Evolutionary conservation across 2,329 filamentous ascomycete genomes (phyloP), one percentile per base, ranked within the genome.

Genomic region (Xylariaceae sp.): DNA sequence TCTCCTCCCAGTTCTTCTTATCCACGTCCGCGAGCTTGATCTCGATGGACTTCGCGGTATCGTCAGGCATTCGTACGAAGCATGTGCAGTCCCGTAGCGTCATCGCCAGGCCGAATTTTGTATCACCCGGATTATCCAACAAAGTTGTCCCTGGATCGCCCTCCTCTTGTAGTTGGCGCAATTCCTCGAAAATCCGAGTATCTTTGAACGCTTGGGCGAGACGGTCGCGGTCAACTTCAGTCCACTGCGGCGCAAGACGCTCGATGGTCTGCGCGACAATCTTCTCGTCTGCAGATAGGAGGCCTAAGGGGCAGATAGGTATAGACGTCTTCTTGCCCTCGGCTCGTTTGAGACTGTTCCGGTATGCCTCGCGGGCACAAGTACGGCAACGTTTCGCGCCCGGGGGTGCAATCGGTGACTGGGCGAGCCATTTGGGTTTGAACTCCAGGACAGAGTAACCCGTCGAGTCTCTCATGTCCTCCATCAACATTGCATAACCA

Each of bases 351-450:
- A 76, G 75, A 71, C 73, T 73, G 31, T 75, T 75, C 65, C 60
- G 80, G 54, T 61, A 63, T 22, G 71, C 70, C 50, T 76, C 71
- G 42, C 73, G 73, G 36, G 89, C 89, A 66, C 89, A 94, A 38
- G 87, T 90, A 31, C 89, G 83, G 71, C 89, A 94, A 46, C 87
- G 77, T 46, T 75, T 79, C 39, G 87, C 81, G 28, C 72, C 69
- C 0, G 65, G 22, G 1, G 89, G 89, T 0, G 89, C 88, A 36
- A 82, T 84, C 4, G 86, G 88, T 2, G 88, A 92, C 66, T 91
- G 88, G 9, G 78, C 73, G 22, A 94, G 79, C 89, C 89, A 94
- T 70, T 94, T 94, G 13, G 89, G 89, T 67, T 94, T 94, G 71
- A 93, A 87, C 66, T 93, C 88, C 50, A 89, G 73, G 31, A 88